phyloP scores from a whole-genome alignment of 2,329 filamentous ascomycete genomes.

The Dothideomycetes sp. region DNA sequence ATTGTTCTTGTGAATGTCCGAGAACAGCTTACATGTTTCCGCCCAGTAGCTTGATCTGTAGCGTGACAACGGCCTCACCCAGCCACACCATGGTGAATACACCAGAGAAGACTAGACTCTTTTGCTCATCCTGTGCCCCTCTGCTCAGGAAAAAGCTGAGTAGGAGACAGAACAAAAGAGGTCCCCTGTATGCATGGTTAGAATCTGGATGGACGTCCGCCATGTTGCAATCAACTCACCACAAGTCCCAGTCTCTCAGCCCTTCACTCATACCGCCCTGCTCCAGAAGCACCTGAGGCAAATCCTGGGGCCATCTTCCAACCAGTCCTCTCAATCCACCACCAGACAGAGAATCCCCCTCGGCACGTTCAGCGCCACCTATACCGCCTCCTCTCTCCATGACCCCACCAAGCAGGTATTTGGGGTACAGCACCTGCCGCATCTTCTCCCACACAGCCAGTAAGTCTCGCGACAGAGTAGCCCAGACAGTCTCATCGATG shows the following conservation, averaged over 20 bases:
- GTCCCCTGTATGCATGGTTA: no score
- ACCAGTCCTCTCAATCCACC: slow-evolving; percentile 43
- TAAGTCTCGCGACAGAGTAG: slow-evolving; percentile 85
- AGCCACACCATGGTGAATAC: slow-evolving; percentile 97
- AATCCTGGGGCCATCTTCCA: slow-evolving; percentile 50
- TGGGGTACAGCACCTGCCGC: slow-evolving; percentile 91
- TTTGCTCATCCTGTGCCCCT: slow-evolving; percentile 67
- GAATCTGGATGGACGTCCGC: no score
- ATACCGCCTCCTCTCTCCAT: slow-evolving; percentile 47
- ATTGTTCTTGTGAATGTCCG: neutral
- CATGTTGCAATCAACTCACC: slow-evolving; percentile 35
- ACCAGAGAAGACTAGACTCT: slow-evolving; percentile 82
- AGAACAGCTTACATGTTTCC: slow-evolving; percentile 75
- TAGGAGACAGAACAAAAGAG: slow-evolving; percentile 83
- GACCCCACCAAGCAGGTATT: slow-evolving; percentile 71
- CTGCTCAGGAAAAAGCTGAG: slow-evolving; percentile 81
- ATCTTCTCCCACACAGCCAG: slow-evolving; percentile 96
- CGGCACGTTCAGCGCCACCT: slow-evolving; percentile 46
- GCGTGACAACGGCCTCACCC: slow-evolving; percentile 89
- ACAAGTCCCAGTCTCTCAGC: slow-evolving; percentile 92
- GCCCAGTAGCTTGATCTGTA: slow-evolving; percentile 92
- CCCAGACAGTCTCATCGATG: slow-evolving; percentile 95
- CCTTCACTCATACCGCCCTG: slow-evolving; percentile 75
- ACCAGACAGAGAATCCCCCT: slow-evolving; percentile 28
- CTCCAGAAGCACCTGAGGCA: slow-evolving; percentile 47